These are phyloP conservation scores for Mesotaenium endlicherianum DNA, from an alignment of 139 green algal species.

Conservation along the genomic window DNA sequence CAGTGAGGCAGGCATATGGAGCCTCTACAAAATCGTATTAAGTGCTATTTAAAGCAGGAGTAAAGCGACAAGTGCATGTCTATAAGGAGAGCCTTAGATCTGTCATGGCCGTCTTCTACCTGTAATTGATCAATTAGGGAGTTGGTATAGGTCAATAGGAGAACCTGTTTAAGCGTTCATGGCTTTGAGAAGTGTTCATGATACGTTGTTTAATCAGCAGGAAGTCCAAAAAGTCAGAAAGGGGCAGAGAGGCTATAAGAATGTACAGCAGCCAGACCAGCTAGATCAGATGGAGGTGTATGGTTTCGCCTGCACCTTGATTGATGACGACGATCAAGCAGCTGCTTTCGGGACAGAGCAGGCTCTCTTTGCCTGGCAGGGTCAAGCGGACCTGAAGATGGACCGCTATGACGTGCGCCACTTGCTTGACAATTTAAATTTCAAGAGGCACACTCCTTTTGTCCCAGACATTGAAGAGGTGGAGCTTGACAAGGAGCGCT, in stretches of 20 bases:
- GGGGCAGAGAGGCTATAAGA: not conserved
- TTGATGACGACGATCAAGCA: conserved; percentile 12
- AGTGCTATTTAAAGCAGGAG: no score
- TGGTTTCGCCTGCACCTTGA: not conserved
- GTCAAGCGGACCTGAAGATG: conserved; percentile 4
- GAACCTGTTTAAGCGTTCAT: no score
- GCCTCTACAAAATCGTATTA: no score
- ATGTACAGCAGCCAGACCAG: not conserved
- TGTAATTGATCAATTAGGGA: no score
- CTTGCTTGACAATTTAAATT: conserved; percentile 5
- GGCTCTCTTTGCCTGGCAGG: conserved; percentile 10
- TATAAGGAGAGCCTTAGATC: no score
- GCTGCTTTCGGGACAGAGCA: not conserved
- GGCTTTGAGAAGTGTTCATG: not conserved
- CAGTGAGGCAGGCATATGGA: no score
- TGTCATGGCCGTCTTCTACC: no score
- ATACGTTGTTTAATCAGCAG: not conserved
- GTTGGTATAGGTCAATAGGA: no score
- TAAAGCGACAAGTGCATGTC: no score
- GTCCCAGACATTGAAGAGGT: conserved; percentile 8
- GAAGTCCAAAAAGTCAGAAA: not conserved
- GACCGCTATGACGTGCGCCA: conserved; percentile 29
- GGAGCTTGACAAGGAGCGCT: conserved; percentile 33
- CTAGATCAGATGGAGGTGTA: not conserved
- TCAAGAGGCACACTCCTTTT: not conserved